phyloP scores from a whole-genome alignment of 2,329 filamentous ascomycete species.

The Clarireedia homoeocarpa region DNA sequence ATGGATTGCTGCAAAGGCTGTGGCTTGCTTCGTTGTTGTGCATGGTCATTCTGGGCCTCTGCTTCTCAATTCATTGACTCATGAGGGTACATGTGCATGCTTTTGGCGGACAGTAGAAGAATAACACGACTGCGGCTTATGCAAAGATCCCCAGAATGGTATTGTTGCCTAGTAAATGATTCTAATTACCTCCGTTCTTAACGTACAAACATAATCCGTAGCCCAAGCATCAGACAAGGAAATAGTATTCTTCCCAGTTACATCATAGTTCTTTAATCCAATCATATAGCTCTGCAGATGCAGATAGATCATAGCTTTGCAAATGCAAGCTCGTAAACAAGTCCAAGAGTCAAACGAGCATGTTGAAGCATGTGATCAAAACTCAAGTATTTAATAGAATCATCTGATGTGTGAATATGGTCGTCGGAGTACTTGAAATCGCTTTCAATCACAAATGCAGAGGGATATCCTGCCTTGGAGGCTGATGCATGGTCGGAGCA shows the following conservation, averaged over 20 bases:
- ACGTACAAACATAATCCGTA: background rate
- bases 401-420: conserved; percentile 63
- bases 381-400: conserved; percentile 62
- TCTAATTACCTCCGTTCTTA: background rate
- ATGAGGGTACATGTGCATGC: too few relatives aligned
- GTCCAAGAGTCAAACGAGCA: conserved; percentile 72
- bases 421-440: conserved; percentile 58
- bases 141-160: too few relatives aligned
- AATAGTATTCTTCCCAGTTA: too few relatives aligned
- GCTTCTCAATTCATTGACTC: too few relatives aligned
- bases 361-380: conserved; percentile 93
- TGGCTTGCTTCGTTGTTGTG: too few relatives aligned
- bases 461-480: conserved; percentile 66
- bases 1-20: too few relatives aligned
- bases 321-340: conserved; percentile 79
- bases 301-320: conserved; percentile 39
- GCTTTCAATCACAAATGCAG: conserved; percentile 69
- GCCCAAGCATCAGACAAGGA: background rate
- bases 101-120: background rate
- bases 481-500: conserved; percentile 70
- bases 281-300: background rate
- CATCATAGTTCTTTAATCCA: background rate
- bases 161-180: background rate
- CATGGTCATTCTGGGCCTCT: too few relatives aligned
- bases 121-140: background rate